Conservation (phyloP, 495 filamentous ascomycete species). For the Daldinia bambusicola region DNA sequence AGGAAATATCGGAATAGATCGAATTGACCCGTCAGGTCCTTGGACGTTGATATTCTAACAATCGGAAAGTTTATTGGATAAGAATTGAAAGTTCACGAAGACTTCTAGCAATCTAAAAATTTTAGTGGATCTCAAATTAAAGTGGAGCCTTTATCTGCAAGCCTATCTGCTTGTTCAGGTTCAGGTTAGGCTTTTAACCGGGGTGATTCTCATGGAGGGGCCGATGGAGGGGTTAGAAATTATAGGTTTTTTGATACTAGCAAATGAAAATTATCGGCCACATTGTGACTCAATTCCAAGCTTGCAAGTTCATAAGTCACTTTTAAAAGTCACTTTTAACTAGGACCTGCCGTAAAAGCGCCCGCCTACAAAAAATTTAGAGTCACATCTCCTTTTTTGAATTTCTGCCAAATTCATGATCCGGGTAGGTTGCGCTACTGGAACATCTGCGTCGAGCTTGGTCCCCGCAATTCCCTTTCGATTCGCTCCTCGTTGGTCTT, state of each 20-base stretch:
- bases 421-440: slow-evolving; percentile 13
- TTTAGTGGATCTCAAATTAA: slow-evolving; percentile 31
- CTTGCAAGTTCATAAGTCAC: slow-evolving; percentile 6
- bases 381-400: slow-evolving; percentile 17
- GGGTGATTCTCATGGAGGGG: slow-evolving; percentile 24
- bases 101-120: slow-evolving; percentile 35
- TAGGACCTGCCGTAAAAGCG: not conserved
- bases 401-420: slow-evolving; percentile 34
- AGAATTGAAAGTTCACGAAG: slow-evolving; percentile 1
- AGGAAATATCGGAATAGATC: not conserved
- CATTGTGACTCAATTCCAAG: slow-evolving; percentile 37
- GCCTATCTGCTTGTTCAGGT: not conserved
- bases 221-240: slow-evolving; percentile 40
- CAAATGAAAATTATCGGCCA: slow-evolving; percentile 37
- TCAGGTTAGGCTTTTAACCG: slow-evolving; percentile 10
- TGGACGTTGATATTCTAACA: not conserved
- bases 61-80: not conserved
- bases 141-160: slow-evolving; percentile 11
- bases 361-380: slow-evolving; percentile 32
- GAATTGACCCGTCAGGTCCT: not conserved
- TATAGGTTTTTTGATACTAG: slow-evolving; percentile 18
- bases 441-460: slow-evolving; percentile 31
- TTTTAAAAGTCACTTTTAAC: not conserved
- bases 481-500: slow-evolving; percentile 7
- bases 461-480: slow-evolving; percentile 18